These are phyloP conservation scores for Lepraria neglecta DNA, from an alignment of 495 filamentous ascomycete species.

Conservation along the genomic window DNA sequence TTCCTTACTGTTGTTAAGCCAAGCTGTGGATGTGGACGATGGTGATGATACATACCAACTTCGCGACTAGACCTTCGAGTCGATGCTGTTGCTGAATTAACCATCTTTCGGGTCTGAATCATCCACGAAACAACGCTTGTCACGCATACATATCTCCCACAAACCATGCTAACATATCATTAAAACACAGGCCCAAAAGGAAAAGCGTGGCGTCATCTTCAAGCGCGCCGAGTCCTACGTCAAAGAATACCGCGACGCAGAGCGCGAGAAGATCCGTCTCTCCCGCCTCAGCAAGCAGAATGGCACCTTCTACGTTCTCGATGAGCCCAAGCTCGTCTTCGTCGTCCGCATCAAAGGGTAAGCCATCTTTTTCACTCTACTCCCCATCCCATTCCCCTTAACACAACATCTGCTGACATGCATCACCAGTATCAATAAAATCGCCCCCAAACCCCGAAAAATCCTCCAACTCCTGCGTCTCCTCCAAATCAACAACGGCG, in stretches of 20 bases:
- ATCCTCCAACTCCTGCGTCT: constrained; percentile 98
- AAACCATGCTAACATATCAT: constrained; percentile 18
- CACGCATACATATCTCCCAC: constrained; percentile 25
- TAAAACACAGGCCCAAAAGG: constrained; percentile 72
- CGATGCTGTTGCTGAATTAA: constrained; percentile 95
- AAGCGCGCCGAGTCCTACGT: constrained; percentile 99
- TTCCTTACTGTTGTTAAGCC: constrained; percentile 18
- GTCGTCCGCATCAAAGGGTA: constrained; percentile 98
- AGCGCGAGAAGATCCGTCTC: constrained; percentile 97
- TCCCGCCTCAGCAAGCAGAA: constrained; percentile 80
- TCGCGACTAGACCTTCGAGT: constrained; percentile 83
- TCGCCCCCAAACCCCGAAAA: constrained; percentile 99
- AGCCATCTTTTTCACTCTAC: constrained; percentile 22
- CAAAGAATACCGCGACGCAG: constrained; percentile 95
- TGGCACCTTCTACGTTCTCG: constrained; percentile 87
- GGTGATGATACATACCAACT: constrained; percentile 73
- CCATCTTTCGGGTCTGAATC: constrained; percentile 99
- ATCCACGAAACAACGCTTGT: constrained; percentile 26
- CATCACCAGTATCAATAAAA: constrained; percentile 93
- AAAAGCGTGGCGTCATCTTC: constrained; percentile 97
- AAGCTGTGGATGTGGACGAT: constrained; percentile 29
- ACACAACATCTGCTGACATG: constrained; percentile 15
- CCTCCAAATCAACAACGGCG: constrained; percentile 99
- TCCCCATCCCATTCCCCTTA: background rate
- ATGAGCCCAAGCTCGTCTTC: constrained; percentile 95